phyloP scores from a whole-genome alignment of 305 asterid species.

The Lippia alba region DNA sequence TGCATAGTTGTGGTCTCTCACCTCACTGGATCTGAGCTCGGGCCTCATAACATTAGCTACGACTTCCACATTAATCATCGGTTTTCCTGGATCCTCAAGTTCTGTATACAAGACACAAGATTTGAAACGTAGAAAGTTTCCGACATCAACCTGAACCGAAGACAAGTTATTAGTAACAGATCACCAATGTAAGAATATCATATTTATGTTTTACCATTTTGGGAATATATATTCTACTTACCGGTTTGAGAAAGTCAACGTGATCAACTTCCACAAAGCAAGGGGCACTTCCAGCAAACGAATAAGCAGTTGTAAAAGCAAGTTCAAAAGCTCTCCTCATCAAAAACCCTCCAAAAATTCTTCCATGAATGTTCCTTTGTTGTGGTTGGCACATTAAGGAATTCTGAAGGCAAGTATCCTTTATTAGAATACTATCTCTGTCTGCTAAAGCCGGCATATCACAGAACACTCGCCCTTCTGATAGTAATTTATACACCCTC shows the following conservation, averaged over 20 bases:
- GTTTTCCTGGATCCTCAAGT: slow-evolving; percentile 60
- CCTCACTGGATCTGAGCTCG: slow-evolving; percentile 86
- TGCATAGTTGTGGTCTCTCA: slow-evolving; percentile 33
- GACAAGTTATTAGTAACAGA: too few relatives aligned
- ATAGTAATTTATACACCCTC: slow-evolving; percentile 60
- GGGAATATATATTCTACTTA: slow-evolving; percentile 42
- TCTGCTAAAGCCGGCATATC: slow-evolving; percentile 96
- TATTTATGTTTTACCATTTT: too few relatives aligned
- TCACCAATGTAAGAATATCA: too few relatives aligned
- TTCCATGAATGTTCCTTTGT: slow-evolving; percentile 87
- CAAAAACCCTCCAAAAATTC: slow-evolving; percentile 92
- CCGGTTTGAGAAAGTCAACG: slow-evolving; percentile 88
- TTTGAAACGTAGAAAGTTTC: slow-evolving; percentile 88
- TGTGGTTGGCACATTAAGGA: slow-evolving; percentile 93
- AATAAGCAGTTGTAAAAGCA: slow-evolving; percentile 84
- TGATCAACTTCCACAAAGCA: slow-evolving; percentile 90
- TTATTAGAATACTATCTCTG: slow-evolving; percentile 82
- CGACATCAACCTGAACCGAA: slow-evolving; percentile 84
- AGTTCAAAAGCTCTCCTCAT: slow-evolving; percentile 90
- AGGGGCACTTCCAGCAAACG: slow-evolving; percentile 84
- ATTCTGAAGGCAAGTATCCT: slow-evolving; percentile 83
- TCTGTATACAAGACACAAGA: slow-evolving; percentile 89
- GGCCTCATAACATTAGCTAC: slow-evolving; percentile 90
- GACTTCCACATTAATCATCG: slow-evolving; percentile 89
- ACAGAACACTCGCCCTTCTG: slow-evolving; percentile 80